Conservation (phyloP, 305 asterid genomes). For the Fraxinus sp. region DNA sequence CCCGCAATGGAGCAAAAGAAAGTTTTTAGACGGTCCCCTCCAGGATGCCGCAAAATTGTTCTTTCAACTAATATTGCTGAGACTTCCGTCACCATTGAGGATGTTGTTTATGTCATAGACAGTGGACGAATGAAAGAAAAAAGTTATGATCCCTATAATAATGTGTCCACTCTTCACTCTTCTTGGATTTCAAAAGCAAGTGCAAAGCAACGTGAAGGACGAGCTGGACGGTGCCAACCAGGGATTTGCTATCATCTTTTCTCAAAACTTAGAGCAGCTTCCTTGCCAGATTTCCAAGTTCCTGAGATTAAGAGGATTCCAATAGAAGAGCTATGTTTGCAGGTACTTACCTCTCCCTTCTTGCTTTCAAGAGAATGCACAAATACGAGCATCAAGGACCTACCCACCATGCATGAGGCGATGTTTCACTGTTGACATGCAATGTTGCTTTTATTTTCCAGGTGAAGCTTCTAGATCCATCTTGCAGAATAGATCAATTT, state of each 20-base stretch:
- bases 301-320: conserved; percentile 98
- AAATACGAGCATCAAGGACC: background rate
- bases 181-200: conserved; percentile 98
- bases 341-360: conserved; percentile 48
- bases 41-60: conserved; percentile 83
- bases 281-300: conserved; percentile 82
- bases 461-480: conserved; percentile 86
- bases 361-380: background rate
- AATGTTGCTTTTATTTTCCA: conserved; percentile 30
- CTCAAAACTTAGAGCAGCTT: conserved; percentile 71
- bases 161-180: conserved; percentile 89
- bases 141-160: conserved; percentile 81
- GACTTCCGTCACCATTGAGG: conserved; percentile 91
- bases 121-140: conserved; percentile 95
- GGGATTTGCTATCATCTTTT: conserved; percentile 94
- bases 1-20: conserved; percentile 83
- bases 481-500: conserved; percentile 78
- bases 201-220: conserved; percentile 94
- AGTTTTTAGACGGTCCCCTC: conserved; percentile 65
- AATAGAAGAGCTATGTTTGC: conserved; percentile 89
- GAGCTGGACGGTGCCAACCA: conserved; percentile 95
- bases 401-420: background rate
- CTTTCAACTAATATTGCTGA: conserved; percentile 97
- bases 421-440: background rate
- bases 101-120: conserved; percentile 89